Base-by-base conservation (phyloP, 768 basidiomycete genomes). In the Daedalea quercina region DNA sequence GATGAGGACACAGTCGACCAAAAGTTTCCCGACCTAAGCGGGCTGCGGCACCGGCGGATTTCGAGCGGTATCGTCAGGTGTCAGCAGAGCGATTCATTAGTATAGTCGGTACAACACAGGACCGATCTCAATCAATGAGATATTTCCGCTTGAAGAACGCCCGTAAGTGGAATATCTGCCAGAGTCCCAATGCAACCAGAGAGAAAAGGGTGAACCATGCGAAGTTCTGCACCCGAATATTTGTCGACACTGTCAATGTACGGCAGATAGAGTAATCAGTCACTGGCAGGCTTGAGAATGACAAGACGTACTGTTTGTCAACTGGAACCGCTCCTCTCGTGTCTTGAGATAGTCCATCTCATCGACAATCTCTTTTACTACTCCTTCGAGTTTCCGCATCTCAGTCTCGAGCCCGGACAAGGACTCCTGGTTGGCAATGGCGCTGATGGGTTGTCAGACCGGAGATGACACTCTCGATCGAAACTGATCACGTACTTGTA, bases 391-490 rank as follows among this genome's bases (percentile, higher is more conserved):
- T 64, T 98, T 98, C 37, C 94, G 83, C 94, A 98, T 97, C 69
- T 98, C 96, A 0, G 92, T 94, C 71, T 99, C 96, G 19, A 99
- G 80, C 0, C 88, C 89, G 6, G 93, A 96, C 0, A 98, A 76
- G 0, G 91, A 94, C 67, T 99, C 96, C 67, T 97, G 94, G 71
- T 96, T 97, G 9, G 96, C 96, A 67, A 98, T 99, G 23, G 96
- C 96, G 62, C 94, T 96, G 63, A 1, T 17, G 19, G 3, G 54
- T 23, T 34, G 52, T 35, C 3, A 44, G 20, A 51, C n/a, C n/a
- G n/a, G n/a, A n/a, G n/a, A n/a, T n/a, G n/a, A n/a, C n/a, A n/a
- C n/a, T n/a, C n/a, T n/a, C n/a, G n/a, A n/a, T n/a, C n/a, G n/a
- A n/a, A n/a, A n/a, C n/a, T n/a, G n/a, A n/a, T 34, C 9, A 73